Evolutionary conservation across 371 early-diverging fungal genomes (phyloP).

Genomic region (Actinomucor elegans): DNA sequence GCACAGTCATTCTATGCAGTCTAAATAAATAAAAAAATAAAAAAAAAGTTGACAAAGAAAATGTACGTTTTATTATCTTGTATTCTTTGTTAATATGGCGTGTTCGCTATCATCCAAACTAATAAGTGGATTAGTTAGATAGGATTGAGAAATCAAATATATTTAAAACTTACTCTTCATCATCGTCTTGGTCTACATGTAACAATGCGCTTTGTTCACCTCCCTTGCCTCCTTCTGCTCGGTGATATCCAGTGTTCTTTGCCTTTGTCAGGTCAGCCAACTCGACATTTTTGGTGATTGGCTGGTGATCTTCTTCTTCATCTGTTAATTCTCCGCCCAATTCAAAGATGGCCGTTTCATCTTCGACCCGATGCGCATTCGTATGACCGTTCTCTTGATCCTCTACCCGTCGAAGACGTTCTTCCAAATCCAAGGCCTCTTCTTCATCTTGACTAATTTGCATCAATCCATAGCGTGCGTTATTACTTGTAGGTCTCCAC

Average conservation of each 20-base stretch:
- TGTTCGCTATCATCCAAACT: slow-evolving; percentile 42
- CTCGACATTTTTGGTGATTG: slow-evolving; percentile 16
- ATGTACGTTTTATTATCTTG: slow-evolving; percentile 29
- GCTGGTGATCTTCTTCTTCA: slow-evolving; percentile 38
- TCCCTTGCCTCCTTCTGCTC: neutral
- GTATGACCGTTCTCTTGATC: slow-evolving; percentile 35
- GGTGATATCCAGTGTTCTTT: neutral
- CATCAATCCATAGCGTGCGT: slow-evolving; percentile 75
- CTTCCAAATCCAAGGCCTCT: slow-evolving; percentile 59
- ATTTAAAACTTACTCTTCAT: slow-evolving; percentile 36
- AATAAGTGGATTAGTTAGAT: too few species aligned
- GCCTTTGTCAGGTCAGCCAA: slow-evolving; percentile 6
- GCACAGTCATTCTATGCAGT: too few species aligned
- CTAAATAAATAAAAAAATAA: too few species aligned
- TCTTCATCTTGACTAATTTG: slow-evolving; percentile 61
- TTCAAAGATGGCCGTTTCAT: slow-evolving; percentile 63
- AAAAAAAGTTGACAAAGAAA: too few species aligned
- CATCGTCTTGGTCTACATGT: slow-evolving; percentile 35
- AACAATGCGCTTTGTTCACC: slow-evolving; percentile 30
- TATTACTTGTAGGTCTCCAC: slow-evolving; percentile 94
- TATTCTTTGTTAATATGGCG: slow-evolving; percentile 39
- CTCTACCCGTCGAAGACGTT: slow-evolving; percentile 51
- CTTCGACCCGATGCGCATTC: slow-evolving; percentile 27
- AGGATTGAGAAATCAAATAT: neutral
- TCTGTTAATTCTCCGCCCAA: slow-evolving; percentile 64